Percentiles rank a stretch among this genome's conserved stretches.
Conservation (phyloP, 2,329 filamentous ascomycete genomes). For the Calonectria hongkongensis region DNA sequence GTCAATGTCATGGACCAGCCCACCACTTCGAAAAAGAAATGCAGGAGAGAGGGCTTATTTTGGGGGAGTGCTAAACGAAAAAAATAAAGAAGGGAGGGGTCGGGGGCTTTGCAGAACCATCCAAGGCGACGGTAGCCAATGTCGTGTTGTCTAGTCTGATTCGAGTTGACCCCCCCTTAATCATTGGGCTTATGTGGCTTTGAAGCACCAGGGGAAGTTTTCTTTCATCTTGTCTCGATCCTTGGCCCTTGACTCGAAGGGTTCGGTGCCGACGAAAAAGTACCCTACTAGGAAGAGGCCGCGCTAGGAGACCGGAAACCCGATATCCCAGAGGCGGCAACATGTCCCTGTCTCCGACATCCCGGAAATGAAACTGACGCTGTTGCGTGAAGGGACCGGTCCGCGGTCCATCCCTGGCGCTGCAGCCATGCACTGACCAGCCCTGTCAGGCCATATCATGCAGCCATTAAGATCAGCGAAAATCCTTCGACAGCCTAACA, state of each 20-base stretch:
- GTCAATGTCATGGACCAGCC: background rate
- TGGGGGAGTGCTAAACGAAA: constrained; percentile 3
- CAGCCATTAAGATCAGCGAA: constrained; percentile 11
- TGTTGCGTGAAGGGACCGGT: background rate
- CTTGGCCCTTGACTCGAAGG: constrained; percentile 1
- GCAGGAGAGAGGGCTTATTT: background rate
- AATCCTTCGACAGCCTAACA: constrained; percentile 3
- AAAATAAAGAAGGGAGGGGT: constrained; percentile 23
- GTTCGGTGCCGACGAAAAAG: too few relatives aligned
- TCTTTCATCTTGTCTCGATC: constrained; percentile 2
- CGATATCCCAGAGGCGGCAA: background rate
- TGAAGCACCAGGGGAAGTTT: background rate
- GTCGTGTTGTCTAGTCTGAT: background rate
- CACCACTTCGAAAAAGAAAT: constrained; percentile 3
- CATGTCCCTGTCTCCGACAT: background rate
- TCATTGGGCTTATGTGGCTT: background rate
- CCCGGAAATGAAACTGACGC: constrained; percentile 4
- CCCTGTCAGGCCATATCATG: constrained; percentile 17
- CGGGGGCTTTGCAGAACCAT: background rate
- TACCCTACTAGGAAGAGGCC: too few relatives aligned
- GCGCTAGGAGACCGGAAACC: background rate
- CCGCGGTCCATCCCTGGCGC: background rate
- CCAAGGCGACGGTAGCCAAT: background rate
- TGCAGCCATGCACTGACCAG: background rate
- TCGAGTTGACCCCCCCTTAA: background rate